Conservation (phyloP, 441 rosid genomes). For the Brassica balearica region DNA sequence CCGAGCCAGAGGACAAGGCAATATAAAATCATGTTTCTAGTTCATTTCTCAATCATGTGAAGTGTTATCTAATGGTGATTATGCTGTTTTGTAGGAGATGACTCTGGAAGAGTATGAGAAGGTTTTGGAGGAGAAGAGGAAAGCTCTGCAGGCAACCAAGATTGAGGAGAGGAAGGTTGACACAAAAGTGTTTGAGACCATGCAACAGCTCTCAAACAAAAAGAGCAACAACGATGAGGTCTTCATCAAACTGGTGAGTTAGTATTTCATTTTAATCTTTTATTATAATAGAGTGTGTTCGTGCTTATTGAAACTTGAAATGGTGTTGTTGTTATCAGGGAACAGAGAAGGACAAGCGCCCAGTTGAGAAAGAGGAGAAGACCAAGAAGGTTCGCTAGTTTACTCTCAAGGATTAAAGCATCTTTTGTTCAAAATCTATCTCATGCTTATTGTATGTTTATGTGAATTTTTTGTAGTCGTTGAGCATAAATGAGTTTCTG, state of each 20-base stretch:
- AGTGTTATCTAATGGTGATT: background rate
- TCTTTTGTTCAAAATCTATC: background rate
- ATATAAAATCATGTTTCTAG: background rate
- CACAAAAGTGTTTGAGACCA: conserved; percentile 66
- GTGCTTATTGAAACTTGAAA: conserved; percentile 7
- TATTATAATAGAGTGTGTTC: background rate
- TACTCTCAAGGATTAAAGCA: background rate
- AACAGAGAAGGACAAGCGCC: conserved; percentile 88
- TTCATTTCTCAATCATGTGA: background rate
- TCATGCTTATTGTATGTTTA: background rate
- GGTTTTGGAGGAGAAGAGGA: conserved; percentile 80
- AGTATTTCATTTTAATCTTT: background rate
- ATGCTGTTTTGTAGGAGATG: conserved; percentile 59
- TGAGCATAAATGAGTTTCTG: conserved; percentile 88
- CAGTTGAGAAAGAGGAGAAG: conserved; percentile 81
- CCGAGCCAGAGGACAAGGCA: conserved; percentile 89
- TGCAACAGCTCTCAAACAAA: conserved; percentile 88
- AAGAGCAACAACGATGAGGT: conserved; percentile 73
- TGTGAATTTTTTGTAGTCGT: too few species aligned
- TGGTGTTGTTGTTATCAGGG: conserved; percentile 55
- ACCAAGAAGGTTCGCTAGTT: conserved; percentile 68
- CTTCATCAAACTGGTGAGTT: conserved; percentile 84
- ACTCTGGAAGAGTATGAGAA: conserved; percentile 93
- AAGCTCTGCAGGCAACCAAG: conserved; percentile 68
- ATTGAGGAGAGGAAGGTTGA: conserved; percentile 82